Base-by-base conservation (phyloP, 2,329 filamentous ascomycete species). In the Fusarium dimerum region DNA sequence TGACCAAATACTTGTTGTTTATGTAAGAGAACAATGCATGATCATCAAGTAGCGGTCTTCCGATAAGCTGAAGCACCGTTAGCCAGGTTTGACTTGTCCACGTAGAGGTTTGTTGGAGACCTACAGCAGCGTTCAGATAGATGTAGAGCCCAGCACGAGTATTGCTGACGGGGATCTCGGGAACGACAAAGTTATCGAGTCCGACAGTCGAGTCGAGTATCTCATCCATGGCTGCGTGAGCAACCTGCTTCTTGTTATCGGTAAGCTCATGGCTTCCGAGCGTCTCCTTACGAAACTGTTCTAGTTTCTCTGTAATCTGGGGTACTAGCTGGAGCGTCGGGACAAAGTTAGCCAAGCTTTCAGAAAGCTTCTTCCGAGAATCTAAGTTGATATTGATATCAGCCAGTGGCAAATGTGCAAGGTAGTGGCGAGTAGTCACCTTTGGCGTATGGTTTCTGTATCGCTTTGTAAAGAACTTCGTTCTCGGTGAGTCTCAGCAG, bases 131-230 rank as follows among this genome's bases (percentile, higher is more conserved):
- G 67, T 92, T 94, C 9, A 97, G 76, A 68, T 93, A 94, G 7
- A 96, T 79, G 66, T 94, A 96, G 50, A 96, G 77, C 6, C 89
- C 92, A 47, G 90, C 89, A 68, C 91, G 83, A 4, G 91, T 90
- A 60, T 90, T 91, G 44, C 87, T 77, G 30, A 85, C 76, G 4
- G 88, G 88, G 10, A 92, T 73, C 45, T 95, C 89, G 26, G 79
- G 68, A 11, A 84, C 69, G 13, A 78, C 77, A 40, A 82, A 75
- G 56, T 70, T 80, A n/a, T 83, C 80, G 39, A 84, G 68, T 0
- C 76, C 81, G 50, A 86, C 75, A 5, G 77, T 75, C 18, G 81
- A 79, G 63, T 84, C 82, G 20, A 85, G 70, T 34, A 85, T 70
- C 42, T 85, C 81, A 52, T 85, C 78, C 56, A 86, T 80, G 18